Base-by-base conservation (phyloP, 1,284 basidiomycete genomes). In the Porogramme epimiltina region DNA sequence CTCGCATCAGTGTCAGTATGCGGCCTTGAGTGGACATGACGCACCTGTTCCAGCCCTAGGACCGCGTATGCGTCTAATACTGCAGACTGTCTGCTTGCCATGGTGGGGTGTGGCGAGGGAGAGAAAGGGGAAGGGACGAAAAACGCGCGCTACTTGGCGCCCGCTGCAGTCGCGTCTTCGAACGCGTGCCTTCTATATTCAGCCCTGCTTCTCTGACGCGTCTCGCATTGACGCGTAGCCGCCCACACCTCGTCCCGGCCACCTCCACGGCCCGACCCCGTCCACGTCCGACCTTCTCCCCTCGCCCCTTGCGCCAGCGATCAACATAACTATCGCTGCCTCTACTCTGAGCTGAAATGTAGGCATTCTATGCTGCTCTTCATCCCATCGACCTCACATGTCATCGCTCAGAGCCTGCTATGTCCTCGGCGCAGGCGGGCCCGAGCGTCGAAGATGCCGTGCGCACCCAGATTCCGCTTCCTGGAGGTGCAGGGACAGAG, bases 31-130 rank as follows among this genome's bases (percentile, higher is more conserved):
- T 52, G 37, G 37, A 37, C 55, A 36, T 34, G 33, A 59, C 63
- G 33, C 58, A 85, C 87, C 73, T 82, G 67, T 49, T 80, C 71
- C n/a, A 89, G 69, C 13, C 84, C 83, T 16, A 89, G 76, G 13
- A 74, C 67, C 5, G 56, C 49, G 62, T 85, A 88, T 0, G 87
- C 84, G 42, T 83, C 78, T 13, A 62, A 42, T 39, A 81, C 49
- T 33, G 69, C 56, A 19, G 68, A 58, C 47, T 72, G 72, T 57
- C 62, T 70, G 53, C 56, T 59, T 51, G 67, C 66, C 76, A 77
- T 78, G 54, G 48, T 4, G 15, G 39, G 22, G 47, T 34, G 47
- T 23, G 38, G 18, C 6, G 37, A 26, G 39, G 22, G 20, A 16
- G 33, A 45, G 53, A 23, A 11, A 16, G 36, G 28, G 43, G 38